Evolutionary conservation across 257 asterid species (phyloP).

Genomic region (Rauvolfia tetraphylla): DNA sequence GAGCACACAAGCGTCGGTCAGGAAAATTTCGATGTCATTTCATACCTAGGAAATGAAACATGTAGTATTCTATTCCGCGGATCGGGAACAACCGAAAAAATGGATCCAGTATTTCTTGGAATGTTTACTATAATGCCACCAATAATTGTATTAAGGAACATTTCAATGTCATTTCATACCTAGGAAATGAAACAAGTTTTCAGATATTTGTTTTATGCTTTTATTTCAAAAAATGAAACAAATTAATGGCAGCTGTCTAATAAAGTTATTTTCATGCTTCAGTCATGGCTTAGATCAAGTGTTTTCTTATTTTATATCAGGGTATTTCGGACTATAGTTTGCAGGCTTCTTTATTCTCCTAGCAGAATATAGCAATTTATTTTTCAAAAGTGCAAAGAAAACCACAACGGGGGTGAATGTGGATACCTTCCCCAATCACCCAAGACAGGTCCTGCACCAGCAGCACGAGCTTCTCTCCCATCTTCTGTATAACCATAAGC

Average conservation of each 20-base stretch:
- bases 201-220: neutral
- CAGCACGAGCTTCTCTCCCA: slow-evolving; percentile 84
- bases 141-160: too few species aligned
- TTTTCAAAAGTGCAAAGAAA: neutral
- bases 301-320: neutral
- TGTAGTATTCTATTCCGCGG: too few species aligned
- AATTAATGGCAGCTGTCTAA: neutral
- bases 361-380: neutral
- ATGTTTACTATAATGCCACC: too few species aligned
- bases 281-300: neutral
- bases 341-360: neutral
- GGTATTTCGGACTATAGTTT: neutral
- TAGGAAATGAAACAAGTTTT: too few species aligned
- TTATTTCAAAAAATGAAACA: neutral
- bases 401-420: slow-evolving; percentile 2
- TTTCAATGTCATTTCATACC: too few species aligned
- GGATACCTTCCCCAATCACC: slow-evolving; percentile 94
- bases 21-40: too few species aligned
- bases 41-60: too few species aligned
- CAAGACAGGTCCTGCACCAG: slow-evolving; percentile 87
- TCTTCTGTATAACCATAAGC: slow-evolving; percentile 83
- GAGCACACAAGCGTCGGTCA: neutral
- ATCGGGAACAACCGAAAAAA: too few species aligned
- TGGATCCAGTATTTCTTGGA: too few species aligned
- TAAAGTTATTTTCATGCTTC: neutral